Percentiles rank a stretch among this genome's conserved stretches.
Evolutionary conservation across 495 filamentous ascomycete species (phyloP).

Genomic region (Aspergillus diversus): DNA sequence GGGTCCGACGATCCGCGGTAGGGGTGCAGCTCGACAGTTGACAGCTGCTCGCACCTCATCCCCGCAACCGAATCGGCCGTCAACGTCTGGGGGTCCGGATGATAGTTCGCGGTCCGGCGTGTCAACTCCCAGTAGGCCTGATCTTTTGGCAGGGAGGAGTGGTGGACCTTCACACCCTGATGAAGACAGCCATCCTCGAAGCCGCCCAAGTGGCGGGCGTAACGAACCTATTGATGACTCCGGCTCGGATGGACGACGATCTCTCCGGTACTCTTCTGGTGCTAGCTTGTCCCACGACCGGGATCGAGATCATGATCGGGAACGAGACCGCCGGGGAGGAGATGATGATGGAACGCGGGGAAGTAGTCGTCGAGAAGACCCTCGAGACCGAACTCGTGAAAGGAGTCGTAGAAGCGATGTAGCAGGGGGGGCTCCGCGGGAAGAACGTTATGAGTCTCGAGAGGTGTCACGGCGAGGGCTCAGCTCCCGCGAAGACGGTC

Average conservation of each 20-base stretch:
- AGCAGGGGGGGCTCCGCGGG: conserved; percentile 33
- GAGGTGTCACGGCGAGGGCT: conserved; percentile 39
- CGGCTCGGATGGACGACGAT: conserved; percentile 33
- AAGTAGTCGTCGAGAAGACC: conserved; percentile 42
- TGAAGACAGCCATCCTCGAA: conserved; percentile 27
- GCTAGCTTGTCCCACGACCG: conserved; percentile 29
- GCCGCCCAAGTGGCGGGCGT: conserved; percentile 28
- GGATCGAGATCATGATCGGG: conserved; percentile 32
- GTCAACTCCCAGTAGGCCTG: conserved; percentile 26
- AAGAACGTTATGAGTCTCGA: conserved; percentile 43
- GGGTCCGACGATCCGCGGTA: conserved; percentile 42
- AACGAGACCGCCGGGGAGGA: conserved; percentile 37
- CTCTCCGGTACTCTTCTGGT: conserved; percentile 26
- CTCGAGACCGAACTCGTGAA: conserved; percentile 40
- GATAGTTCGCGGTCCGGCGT: conserved; percentile 27
- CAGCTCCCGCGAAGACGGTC: conserved; percentile 44
- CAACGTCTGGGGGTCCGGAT: conserved; percentile 30
- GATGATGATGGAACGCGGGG: conserved; percentile 34
- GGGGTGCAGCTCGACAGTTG: conserved; percentile 42
- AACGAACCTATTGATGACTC: conserved; percentile 40
- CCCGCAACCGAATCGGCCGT: conserved; percentile 36
- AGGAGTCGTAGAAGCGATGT: conserved; percentile 44
- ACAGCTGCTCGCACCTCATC: conserved; percentile 31
- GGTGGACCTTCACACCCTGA: conserved; percentile 19
- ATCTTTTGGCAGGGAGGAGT: conserved; percentile 26